Conservation (phyloP, 805 yeast genomes). For the Schizosaccharomyces lindneri region DNA sequence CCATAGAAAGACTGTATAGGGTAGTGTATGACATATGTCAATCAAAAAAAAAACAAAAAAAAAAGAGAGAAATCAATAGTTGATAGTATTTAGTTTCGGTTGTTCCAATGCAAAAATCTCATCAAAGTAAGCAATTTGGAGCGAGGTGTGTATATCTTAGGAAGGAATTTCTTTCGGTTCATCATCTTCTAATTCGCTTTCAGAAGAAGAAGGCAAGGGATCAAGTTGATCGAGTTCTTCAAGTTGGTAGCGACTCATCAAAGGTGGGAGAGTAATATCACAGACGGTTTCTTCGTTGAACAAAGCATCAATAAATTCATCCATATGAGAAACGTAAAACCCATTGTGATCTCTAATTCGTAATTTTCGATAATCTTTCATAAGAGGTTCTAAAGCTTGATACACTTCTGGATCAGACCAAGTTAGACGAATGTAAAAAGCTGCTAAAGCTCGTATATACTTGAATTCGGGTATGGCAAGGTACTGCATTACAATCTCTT, state of each 20-base stretch:
- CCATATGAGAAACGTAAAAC: conserved; percentile 30
- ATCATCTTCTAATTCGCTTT: background rate
- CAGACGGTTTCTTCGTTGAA: conserved; percentile 33
- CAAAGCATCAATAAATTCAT: conserved; percentile 46
- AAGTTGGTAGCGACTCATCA: conserved; percentile 17
- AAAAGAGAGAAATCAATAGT: no score
- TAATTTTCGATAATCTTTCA: conserved; percentile 46
- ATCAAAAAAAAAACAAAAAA: no score
- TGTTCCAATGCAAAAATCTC: no score
- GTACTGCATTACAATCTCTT: conserved; percentile 29
- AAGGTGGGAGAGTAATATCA: conserved; percentile 49
- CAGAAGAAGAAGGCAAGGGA: conserved; percentile 6
- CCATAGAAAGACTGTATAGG: no score
- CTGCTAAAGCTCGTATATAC: conserved; percentile 37
- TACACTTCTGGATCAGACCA: conserved; percentile 24
- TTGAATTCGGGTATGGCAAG: conserved; percentile 47
- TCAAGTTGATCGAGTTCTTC: conserved; percentile 16
- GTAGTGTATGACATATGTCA: no score
- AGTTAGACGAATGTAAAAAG: conserved; percentile 31
- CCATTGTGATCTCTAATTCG: conserved; percentile 20
- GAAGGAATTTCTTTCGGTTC: background rate
- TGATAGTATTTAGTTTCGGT: no score
- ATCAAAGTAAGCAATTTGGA: no score
- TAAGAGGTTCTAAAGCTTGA: conserved; percentile 26
- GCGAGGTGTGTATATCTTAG: no score